phyloP scores from a whole-genome alignment of 2,329 filamentous ascomycete genomes.

The Elsinoe australis region DNA sequence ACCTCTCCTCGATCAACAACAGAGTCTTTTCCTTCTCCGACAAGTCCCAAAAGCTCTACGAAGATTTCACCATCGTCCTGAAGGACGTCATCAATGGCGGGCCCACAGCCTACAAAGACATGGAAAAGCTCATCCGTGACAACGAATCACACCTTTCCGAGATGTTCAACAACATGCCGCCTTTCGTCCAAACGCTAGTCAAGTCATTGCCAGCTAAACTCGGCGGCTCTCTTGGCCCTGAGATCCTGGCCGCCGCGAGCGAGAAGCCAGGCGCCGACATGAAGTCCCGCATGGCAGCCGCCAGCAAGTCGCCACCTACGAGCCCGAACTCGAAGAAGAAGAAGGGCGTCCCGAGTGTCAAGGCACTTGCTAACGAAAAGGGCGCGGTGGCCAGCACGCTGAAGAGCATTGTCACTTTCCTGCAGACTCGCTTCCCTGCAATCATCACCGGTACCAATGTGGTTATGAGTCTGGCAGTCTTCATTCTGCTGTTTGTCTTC shows the following conservation, averaged over 20 bases:
- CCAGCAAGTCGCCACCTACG: slow-evolving; percentile 26
- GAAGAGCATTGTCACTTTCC: slow-evolving; percentile 79
- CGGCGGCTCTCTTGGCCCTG: slow-evolving; percentile 66
- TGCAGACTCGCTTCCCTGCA: slow-evolving; percentile 82
- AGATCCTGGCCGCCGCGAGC: slow-evolving; percentile 70
- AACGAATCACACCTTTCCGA: slow-evolving; percentile 57
- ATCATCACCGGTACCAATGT: slow-evolving; percentile 80
- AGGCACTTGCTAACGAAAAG: slow-evolving; percentile 75
- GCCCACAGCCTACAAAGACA: slow-evolving; percentile 85
- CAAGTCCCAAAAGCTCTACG: slow-evolving; percentile 73
- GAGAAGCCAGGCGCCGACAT: slow-evolving; percentile 52
- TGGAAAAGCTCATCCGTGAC: slow-evolving; percentile 60
- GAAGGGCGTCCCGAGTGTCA: slow-evolving; percentile 62
- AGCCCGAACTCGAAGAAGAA: slow-evolving; percentile 44
- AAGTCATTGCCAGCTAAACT: slow-evolving; percentile 76
- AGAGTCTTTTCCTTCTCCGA: slow-evolving; percentile 75
- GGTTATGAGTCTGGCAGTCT: slow-evolving; percentile 79
- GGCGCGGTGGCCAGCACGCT: slow-evolving; percentile 79
- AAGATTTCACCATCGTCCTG: slow-evolving; percentile 79
- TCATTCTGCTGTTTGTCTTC: slow-evolving; percentile 82
- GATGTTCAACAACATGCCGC: slow-evolving; percentile 61
- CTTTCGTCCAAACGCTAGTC: slow-evolving; percentile 76
- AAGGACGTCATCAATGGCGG: slow-evolving; percentile 89
- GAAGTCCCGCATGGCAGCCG: slow-evolving; percentile 29
- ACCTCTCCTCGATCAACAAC: slow-evolving; percentile 77